Conservation (phyloP, 176 grass and related monocot species). For the Ensete ventricosum region DNA sequence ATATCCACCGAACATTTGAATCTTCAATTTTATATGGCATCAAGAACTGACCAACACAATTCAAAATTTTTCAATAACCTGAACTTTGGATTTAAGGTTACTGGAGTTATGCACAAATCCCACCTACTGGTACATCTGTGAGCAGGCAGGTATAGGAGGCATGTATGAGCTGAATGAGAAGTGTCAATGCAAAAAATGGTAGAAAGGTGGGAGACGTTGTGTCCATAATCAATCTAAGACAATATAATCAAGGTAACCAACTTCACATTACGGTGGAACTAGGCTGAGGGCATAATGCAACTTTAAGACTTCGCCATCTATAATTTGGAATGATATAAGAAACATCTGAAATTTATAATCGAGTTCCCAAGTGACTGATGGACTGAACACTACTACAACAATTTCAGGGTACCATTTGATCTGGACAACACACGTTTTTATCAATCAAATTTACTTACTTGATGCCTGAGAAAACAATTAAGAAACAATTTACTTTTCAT, state of each 20-base stretch:
- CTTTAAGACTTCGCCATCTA: too few species aligned
- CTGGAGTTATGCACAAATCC: neutral
- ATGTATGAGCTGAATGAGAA: neutral
- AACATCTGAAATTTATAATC: too few species aligned
- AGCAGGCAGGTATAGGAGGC: neutral
- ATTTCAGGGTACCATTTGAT: neutral
- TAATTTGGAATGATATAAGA: too few species aligned
- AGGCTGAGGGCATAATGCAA: neutral
- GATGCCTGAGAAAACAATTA: neutral
- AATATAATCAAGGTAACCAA: neutral
- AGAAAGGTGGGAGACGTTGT: neutral
- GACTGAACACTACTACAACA: too few species aligned
- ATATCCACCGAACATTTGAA: neutral
- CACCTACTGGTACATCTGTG: neutral
- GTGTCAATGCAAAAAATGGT: neutral
- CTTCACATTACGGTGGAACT: neutral
- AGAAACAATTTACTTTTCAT: neutral
- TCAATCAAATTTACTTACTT: too few species aligned
- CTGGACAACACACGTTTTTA: neutral
- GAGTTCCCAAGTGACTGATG: too few species aligned
- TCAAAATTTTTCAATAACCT: neutral
- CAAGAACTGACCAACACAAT: neutral
- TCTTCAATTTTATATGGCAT: neutral
- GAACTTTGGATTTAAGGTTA: neutral
- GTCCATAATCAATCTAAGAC: neutral